Evolutionary conservation across 441 rosid genomes (phyloP), one percentile per base, ranked within the genome.

Genomic region (Syzygium malaccense): DNA sequence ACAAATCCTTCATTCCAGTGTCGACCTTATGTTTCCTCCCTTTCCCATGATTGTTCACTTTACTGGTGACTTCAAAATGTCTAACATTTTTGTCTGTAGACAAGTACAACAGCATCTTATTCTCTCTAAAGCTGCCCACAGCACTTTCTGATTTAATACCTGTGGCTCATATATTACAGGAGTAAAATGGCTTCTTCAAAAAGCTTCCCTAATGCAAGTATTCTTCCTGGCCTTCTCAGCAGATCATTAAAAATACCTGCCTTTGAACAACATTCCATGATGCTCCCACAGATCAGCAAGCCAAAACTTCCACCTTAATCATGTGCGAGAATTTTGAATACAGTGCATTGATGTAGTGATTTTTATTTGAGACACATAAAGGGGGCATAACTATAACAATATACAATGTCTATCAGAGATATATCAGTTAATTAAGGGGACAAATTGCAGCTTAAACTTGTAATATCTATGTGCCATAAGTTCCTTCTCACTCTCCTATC

Each of bases 71-170:
- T 11, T 33, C 75, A 20, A 5, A 58, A 56, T 54, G 19, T 51
- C 54, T 23, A 87, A 18, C 37, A 19, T 26, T 28, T 80, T 86
- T 32, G 87, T 54, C 64, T 13, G 49, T 19, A 55, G n/a, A 85
- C 13, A 20, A 32, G 87, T 55, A 85, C 64, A 55, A 55, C 32
- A 85, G 87, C 30, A 85, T 85, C n/a, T 55, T 41, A 55, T 85
- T 85, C 62, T 41, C 66, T 54, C 62, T 6, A 54, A 55, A 85
- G 62, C 55, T 55, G 87, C 64, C 45, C 66, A 85, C 87, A 55
- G 87, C 48, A 92, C 95, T 89, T 93, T 92, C 87, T 86, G 83
- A 75, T 13, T 51, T 41, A 17, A 41, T 41, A 41, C 51, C 51
- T 6, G 83, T 2, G n/a, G 53, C n/a, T 23, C 15, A 75, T 41